Evolutionary conservation across 2,329 filamentous ascomycete genomes (phyloP).

Genomic region (Fusarium scirpi): DNA sequence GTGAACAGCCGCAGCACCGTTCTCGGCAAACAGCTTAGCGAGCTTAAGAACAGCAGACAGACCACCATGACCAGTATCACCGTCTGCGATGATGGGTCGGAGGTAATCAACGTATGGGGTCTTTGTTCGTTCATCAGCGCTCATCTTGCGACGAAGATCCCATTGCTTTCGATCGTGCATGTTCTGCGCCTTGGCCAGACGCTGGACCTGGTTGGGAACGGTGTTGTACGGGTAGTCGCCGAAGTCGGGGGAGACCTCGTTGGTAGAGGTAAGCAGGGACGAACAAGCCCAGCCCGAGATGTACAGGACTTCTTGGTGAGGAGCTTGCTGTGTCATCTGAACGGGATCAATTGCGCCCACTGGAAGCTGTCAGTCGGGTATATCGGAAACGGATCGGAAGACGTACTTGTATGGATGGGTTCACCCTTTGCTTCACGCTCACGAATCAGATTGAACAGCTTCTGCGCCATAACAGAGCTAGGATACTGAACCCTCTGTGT

Average conservation of each 20-base stretch:
- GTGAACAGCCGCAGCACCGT: conserved; percentile 94
- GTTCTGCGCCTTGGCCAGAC: conserved; percentile 94
- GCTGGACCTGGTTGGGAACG: conserved; percentile 96
- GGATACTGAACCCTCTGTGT: conserved; percentile 88
- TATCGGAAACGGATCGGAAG: neutral
- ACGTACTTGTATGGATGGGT: conserved; percentile 90
- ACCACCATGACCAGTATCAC: conserved; percentile 95
- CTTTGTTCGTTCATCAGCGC: conserved; percentile 74
- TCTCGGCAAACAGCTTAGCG: conserved; percentile 97
- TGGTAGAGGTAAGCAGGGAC: conserved; percentile 89
- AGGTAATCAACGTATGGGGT: conserved; percentile 93
- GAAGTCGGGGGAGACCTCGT: conserved; percentile 97
- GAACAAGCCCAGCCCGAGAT: conserved; percentile 98
- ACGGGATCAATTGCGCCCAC: conserved; percentile 99
- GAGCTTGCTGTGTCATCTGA: conserved; percentile 98
- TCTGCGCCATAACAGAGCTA: conserved; percentile 93
- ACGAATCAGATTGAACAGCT: conserved; percentile 90
- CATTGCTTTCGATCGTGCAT: conserved; percentile 97
- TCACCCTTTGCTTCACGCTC: conserved; percentile 82
- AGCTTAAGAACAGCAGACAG: conserved; percentile 94
- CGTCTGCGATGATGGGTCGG: conserved; percentile 94
- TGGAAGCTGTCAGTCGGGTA: conserved; percentile 51
- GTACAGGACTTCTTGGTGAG: conserved; percentile 95
- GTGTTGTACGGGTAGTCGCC: conserved; percentile 99
- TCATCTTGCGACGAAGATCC: conserved; percentile 85